A percentile compares a stretch with the other conserved stretches of the same genome.
phyloP scores from a whole-genome alignment of 139 green algal genomes.

The Dunaliella primolecta region DNA sequence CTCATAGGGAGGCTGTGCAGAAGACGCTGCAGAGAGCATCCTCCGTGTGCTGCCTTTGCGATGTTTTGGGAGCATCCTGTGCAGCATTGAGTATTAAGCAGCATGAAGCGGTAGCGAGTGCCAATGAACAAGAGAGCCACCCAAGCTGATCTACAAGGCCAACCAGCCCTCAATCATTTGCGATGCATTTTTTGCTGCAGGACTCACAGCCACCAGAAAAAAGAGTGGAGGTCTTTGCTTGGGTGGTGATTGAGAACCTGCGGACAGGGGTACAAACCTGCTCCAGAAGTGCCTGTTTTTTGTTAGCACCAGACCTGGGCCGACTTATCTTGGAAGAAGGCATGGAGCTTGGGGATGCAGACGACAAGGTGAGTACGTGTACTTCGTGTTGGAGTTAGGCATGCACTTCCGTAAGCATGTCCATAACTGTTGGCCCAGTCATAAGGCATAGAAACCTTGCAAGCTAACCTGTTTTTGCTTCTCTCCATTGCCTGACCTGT shows the following conservation, averaged over 20 bases:
- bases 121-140: neutral
- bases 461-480: neutral
- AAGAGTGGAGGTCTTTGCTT: neutral
- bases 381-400: neutral
- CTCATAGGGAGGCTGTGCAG: too few species aligned
- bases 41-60: too few species aligned
- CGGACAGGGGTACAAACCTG: neutral
- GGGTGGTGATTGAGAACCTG: neutral
- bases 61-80: neutral
- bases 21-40: too few species aligned
- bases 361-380: neutral
- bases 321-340: neutral
- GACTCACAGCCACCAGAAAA: too few species aligned
- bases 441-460: neutral
- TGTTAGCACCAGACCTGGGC: neutral
- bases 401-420: neutral
- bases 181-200: too few species aligned
- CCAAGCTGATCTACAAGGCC: neutral
- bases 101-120: neutral
- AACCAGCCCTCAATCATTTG: too few species aligned
- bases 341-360: neutral
- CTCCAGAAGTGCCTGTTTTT: neutral
- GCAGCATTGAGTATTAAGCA: neutral
- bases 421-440: neutral
- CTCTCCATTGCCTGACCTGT: neutral